These are phyloP conservation scores for Dentipellis sp. DNA, from an alignment of 768 basidiomycete species.

Conservation along the genomic window DNA sequence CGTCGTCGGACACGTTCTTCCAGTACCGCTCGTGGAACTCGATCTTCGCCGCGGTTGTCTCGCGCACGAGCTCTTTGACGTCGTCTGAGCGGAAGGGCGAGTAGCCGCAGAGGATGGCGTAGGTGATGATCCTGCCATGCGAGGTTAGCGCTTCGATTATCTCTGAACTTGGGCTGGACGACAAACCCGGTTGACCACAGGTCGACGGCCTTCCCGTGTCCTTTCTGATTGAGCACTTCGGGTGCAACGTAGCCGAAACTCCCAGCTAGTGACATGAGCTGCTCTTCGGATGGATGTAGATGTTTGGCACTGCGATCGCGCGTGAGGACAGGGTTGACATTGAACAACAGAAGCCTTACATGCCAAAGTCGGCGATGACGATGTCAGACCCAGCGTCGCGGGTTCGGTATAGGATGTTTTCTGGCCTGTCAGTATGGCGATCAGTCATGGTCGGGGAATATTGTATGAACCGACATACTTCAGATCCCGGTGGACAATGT, in stretches of 20 bases:
- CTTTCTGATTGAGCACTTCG: constrained; percentile 70
- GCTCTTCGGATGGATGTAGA: constrained; percentile 60
- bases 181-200: constrained; percentile 87
- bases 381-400: constrained; percentile 67
- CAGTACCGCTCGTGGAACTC: constrained; percentile 94
- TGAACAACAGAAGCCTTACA: constrained; percentile 41
- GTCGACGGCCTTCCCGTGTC: constrained; percentile 90
- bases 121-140: constrained; percentile 73
- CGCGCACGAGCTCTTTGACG: constrained; percentile 59
- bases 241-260: constrained; percentile 90
- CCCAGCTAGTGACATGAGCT: constrained; percentile 64
- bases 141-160: too few species aligned
- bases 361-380: constrained; percentile 96
- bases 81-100: constrained; percentile 89
- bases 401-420: constrained; percentile 91
- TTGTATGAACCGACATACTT: constrained; percentile 39
- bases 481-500: constrained; percentile 94
- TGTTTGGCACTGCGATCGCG: constrained; percentile 62
- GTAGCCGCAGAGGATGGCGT: constrained; percentile 92
- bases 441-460: not conserved
- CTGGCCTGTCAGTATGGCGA: constrained; percentile 48
- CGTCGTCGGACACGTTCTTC: constrained; percentile 78
- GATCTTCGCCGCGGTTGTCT: constrained; percentile 79
- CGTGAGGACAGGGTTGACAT: not conserved
- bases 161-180: not conserved